Evolutionary conservation across 331 rosid genomes (phyloP).

Genomic region (Malus hybrid): DNA sequence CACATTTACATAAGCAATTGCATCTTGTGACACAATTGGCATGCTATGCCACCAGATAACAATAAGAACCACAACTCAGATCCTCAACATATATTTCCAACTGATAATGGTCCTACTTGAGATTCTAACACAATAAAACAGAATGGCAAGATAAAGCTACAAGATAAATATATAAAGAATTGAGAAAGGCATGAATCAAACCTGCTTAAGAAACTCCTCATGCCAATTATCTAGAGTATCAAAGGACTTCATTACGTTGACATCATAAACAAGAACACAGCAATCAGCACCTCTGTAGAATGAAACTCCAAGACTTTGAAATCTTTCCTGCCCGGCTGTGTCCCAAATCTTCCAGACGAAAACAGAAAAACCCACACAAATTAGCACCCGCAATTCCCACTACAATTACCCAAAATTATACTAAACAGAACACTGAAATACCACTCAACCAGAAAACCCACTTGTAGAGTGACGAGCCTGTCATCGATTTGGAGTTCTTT

Average conservation of each 20-base stretch:
- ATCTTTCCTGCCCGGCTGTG: conserved; percentile 97
- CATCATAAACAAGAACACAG: conserved; percentile 90
- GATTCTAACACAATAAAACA: background rate
- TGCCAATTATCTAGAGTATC: conserved; percentile 96
- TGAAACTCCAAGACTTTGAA: conserved; percentile 95
- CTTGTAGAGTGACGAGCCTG: conserved; percentile 87
- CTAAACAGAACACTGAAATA: conserved; percentile 11
- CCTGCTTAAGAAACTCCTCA: conserved; percentile 98
- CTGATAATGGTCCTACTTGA: background rate
- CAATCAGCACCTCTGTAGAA: conserved; percentile 96
- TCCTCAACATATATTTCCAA: background rate
- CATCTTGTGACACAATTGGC: background rate
- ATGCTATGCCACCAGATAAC: background rate
- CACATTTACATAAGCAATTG: background rate
- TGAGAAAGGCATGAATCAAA: conserved; percentile 11
- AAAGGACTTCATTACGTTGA: conserved; percentile 84
- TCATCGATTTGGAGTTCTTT: conserved; percentile 96
- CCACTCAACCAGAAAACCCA: conserved; percentile 41
- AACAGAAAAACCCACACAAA: background rate
- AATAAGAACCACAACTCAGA: background rate
- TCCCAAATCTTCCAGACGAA: conserved; percentile 73
- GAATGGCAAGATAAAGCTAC: background rate
- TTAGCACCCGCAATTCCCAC: conserved; percentile 4
- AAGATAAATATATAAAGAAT: background rate
- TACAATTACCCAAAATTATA: background rate